Evolutionary conservation across 2,329 filamentous ascomycete genomes (phyloP).

Genomic region (Hypoxylon rubiginosum): DNA sequence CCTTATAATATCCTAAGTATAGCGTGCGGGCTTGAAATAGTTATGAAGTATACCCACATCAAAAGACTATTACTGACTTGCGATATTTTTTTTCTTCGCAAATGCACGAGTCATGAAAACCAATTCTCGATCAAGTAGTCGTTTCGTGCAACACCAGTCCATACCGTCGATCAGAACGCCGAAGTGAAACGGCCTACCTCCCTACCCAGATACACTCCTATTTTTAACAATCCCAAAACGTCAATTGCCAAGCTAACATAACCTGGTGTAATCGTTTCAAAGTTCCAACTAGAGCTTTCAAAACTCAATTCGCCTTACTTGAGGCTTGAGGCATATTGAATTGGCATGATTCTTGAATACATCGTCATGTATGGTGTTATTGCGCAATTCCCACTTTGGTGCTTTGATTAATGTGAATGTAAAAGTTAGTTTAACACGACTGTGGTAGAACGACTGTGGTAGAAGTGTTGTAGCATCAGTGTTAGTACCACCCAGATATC

Average conservation of each 20-base stretch:
- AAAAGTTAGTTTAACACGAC: too few relatives aligned
- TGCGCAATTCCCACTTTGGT: constrained; percentile 3
- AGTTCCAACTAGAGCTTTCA: background rate
- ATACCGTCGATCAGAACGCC: constrained; percentile 34
- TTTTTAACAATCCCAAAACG: constrained; percentile 8
- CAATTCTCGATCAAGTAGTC: background rate
- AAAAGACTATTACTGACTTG: too few relatives aligned
- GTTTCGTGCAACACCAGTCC: constrained; percentile 21
- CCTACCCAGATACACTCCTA: too few relatives aligned
- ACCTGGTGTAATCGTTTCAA: constrained; percentile 23
- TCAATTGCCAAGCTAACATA: constrained; percentile 24
- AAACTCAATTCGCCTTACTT: constrained; percentile 13
- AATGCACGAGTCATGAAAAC: background rate
- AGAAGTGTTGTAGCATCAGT: background rate
- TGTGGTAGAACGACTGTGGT: background rate
- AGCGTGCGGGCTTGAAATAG: background rate
- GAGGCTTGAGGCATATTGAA: background rate
- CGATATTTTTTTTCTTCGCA: constrained; percentile 1
- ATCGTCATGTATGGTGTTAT: constrained; percentile 1
- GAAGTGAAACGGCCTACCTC: constrained; percentile 29
- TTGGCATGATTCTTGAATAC: background rate
- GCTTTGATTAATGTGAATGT: background rate
- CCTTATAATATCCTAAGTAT: too few relatives aligned
- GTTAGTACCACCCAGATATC: background rate
- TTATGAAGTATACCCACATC: too few relatives aligned